A percentile compares a stretch with the other conserved stretches of the same genome.
Conservation (phyloP, 129 eudicot species). For the Centaurea solstitialis region DNA sequence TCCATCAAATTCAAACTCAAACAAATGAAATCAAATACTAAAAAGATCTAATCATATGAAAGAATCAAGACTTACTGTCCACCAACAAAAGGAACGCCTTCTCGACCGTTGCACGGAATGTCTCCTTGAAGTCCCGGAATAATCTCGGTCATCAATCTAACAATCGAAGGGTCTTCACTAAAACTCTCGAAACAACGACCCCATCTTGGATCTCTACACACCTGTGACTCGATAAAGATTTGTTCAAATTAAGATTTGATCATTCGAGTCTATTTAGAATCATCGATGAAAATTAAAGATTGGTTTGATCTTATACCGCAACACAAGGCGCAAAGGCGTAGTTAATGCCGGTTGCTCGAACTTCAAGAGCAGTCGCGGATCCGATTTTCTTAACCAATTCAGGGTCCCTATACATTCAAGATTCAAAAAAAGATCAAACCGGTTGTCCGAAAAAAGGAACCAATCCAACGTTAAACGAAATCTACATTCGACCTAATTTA, state of each 20-base stretch:
- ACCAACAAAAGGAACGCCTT: slow-evolving; percentile 69
- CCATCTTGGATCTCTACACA: slow-evolving; percentile 85
- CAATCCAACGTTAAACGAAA: neutral
- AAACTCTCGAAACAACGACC: slow-evolving; percentile 82
- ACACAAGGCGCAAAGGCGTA: slow-evolving; percentile 85
- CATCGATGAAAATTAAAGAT: neutral
- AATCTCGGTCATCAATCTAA: slow-evolving; percentile 69
- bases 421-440: neutral
- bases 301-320: slow-evolving; percentile 40
- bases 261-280: neutral
- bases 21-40: neutral
- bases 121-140: slow-evolving; percentile 83
- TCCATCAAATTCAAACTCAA: neutral
- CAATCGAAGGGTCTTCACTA: slow-evolving; percentile 66
- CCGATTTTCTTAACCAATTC: slow-evolving; percentile 68
- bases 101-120: slow-evolving; percentile 35
- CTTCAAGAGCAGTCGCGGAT: slow-evolving; percentile 83
- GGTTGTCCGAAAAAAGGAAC: neutral
- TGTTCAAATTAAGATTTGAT: neutral
- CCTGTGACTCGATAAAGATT: slow-evolving; percentile 25
- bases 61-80: slow-evolving; percentile 56
- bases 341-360: slow-evolving; percentile 78
- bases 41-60: neutral
- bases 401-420: slow-evolving; percentile 54
- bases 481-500: neutral